phyloP scores from a whole-genome alignment of 2,329 filamentous ascomycete species.

The Fusarium fracticaudum region DNA sequence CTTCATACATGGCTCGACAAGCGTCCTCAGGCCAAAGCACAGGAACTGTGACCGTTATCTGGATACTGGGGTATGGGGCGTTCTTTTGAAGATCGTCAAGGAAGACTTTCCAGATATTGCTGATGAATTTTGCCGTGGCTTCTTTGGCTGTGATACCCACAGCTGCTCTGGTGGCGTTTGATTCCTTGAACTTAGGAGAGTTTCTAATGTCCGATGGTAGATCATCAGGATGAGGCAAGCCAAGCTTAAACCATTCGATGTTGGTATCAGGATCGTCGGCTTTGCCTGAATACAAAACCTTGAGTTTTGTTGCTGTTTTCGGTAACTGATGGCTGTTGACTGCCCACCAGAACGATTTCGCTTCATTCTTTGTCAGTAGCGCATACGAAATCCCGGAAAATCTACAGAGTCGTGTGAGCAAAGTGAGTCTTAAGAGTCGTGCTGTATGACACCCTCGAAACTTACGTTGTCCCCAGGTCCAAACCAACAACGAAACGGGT shows the following conservation, averaged over 20 bases:
- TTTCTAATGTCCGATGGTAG: not conserved
- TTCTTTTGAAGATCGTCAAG: too few species aligned
- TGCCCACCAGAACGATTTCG: too few species aligned
- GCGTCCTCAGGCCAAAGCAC: not conserved
- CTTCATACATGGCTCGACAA: accelerated
- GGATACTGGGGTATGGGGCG: accelerated
- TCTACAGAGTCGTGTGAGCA: not conserved
- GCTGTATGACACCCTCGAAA: not conserved
- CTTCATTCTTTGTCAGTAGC: accelerated
- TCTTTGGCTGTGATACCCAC: too few species aligned
- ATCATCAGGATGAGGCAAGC: not conserved
- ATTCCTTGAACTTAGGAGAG: not conserved
- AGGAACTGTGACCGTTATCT: not conserved
- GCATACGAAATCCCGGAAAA: not conserved
- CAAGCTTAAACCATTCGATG: slow-evolving; percentile 7
- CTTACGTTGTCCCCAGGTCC: not conserved
- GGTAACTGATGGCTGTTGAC: too few species aligned
- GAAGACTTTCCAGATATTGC: not conserved
- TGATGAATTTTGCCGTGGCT: too few species aligned
- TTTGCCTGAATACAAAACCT: too few species aligned
- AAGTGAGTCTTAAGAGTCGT: accelerated
- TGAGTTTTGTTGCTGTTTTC: too few species aligned
- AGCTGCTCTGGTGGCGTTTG: too few species aligned
- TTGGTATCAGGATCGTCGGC: too few species aligned
- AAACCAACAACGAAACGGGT: too few species aligned